Percentiles rank a stretch among this genome's conserved stretches.
Conservation (phyloP, 495 filamentous ascomycete species). For the Penicillium tannophilum region DNA sequence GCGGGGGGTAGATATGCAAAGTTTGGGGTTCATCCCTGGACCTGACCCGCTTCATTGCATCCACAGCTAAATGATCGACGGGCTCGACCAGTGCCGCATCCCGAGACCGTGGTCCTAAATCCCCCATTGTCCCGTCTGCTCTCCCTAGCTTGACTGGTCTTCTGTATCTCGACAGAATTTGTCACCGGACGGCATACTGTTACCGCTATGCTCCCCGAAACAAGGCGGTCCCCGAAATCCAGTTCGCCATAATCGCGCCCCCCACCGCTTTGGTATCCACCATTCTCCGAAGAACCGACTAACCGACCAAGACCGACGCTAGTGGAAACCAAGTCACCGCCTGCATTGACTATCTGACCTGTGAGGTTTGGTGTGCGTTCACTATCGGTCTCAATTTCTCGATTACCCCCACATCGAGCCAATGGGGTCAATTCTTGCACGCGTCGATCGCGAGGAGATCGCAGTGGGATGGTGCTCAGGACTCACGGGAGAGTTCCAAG, state of each 20-base stretch:
- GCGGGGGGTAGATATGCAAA: neutral
- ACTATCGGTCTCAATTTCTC: constrained; percentile 70
- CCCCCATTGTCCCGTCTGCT: neutral
- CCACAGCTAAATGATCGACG: constrained; percentile 1
- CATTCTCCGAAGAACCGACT: neutral
- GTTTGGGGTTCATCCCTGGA: neutral
- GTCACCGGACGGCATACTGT: neutral
- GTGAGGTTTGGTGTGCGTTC: constrained; percentile 60
- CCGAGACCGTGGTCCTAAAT: neutral
- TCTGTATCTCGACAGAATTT: neutral
- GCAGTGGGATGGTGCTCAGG: neutral
- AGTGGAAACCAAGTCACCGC: constrained; percentile 61
- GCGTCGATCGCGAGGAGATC: neutral
- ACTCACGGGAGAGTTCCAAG: neutral
- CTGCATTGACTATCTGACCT: constrained; percentile 68
- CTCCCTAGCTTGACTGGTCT: neutral
- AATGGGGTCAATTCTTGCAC: neutral
- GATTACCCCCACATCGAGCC: constrained; percentile 49
- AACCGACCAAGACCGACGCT: constrained; percentile 48
- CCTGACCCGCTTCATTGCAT: constrained; percentile 8
- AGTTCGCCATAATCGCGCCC: neutral
- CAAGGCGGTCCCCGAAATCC: constrained; percentile 54
- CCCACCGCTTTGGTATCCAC: neutral
- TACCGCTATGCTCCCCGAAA: constrained; percentile 35
- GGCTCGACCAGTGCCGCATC: neutral